Base-by-base conservation (phyloP, 225 moss, liverwort and hornwort genomes). In the Bryum argenteum region DNA sequence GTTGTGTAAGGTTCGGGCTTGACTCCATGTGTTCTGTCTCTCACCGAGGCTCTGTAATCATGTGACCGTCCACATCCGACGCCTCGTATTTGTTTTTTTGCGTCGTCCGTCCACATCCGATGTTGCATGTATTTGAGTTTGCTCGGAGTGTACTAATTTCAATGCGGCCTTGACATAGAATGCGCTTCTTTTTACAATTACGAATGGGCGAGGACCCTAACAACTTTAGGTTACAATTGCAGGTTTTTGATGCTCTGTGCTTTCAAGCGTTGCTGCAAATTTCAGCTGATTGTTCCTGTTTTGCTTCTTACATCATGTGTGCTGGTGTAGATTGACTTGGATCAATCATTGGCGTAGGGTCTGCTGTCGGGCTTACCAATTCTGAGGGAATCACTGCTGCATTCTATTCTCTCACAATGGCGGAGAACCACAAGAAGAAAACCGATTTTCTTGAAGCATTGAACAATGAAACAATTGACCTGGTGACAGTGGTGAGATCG, bases 381-480 rank as follows among this genome's bases (percentile, higher is more conserved):
- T 69, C 47, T 17, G 39, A 67, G 50, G 50, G 62, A 47, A 15
- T 19, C 23, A 9, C 63, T 63, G 45, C 50, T 68, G 58, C 62
- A 55, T 67, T 71, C 39, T n/a, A 44, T 16, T 53, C 57, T 69
- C 8, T 20, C 74, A 78, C 59, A 51, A 82, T 82, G 79, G 79
- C 72, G 64, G 79, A 79, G 63, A 79, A 82, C 39, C 65, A 82
- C 66, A 78, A 33, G 9, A 64, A 71, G 59, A 68, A 58, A 51
- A 48, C 74, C 58, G 47, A 61, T 38, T 75, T 83, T 11, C 78
- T 87, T 14, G 80, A 78, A 61, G 83, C 71, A 11, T 42, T 87
- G 62, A 87, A 78, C 43, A 71, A 83, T n/a, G 86, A 86, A 75
- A 82, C 74, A 45, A 75, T 80, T 28, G 83, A 79, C 65, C 60